A percentile compares a stretch with the other conserved stretches of the same genome.
These are phyloP conservation scores for Pythium scleroteichum DNA, from an alignment of 352 stramenopile genomes.

Conservation along the genomic window DNA sequence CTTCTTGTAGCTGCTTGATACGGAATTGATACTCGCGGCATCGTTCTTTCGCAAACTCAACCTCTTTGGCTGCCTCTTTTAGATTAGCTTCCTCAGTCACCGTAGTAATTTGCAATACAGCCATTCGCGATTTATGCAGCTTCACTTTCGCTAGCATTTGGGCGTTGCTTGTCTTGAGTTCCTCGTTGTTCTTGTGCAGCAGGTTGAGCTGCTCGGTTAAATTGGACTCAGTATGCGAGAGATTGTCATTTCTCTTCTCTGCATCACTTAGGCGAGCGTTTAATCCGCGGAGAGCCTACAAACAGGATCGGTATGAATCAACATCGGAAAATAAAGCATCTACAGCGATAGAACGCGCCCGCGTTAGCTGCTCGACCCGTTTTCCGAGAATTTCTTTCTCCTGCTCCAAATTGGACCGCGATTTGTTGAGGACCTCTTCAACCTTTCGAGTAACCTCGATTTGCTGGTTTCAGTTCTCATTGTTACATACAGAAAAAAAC, in stretches of 20 bases:
- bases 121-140: constrained; percentile 43
- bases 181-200: constrained; percentile 55
- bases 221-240: constrained; percentile 38
- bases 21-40: constrained; percentile 62
- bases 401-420: constrained; percentile 15
- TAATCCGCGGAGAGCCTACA: constrained; percentile 45
- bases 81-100: constrained; percentile 36
- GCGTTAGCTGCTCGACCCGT: constrained; percentile 31
- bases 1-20: constrained; percentile 68
- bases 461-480: constrained; percentile 4
- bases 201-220: constrained; percentile 42
- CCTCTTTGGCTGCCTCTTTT: constrained; percentile 39
- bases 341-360: constrained; percentile 10
- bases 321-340: no score
- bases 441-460: constrained; percentile 1
- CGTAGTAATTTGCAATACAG: constrained; percentile 39
- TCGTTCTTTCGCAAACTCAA: constrained; percentile 51
- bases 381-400: constrained; percentile 55
- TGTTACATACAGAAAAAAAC: no score
- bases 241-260: constrained; percentile 41
- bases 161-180: constrained; percentile 43
- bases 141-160: constrained; percentile 54
- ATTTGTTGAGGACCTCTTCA: constrained; percentile 11
- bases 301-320: not conserved
- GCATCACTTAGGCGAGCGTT: constrained; percentile 38